Base-by-base conservation (phyloP, 2,329 filamentous ascomycete genomes). In the Leptographium wingfieldii region DNA sequence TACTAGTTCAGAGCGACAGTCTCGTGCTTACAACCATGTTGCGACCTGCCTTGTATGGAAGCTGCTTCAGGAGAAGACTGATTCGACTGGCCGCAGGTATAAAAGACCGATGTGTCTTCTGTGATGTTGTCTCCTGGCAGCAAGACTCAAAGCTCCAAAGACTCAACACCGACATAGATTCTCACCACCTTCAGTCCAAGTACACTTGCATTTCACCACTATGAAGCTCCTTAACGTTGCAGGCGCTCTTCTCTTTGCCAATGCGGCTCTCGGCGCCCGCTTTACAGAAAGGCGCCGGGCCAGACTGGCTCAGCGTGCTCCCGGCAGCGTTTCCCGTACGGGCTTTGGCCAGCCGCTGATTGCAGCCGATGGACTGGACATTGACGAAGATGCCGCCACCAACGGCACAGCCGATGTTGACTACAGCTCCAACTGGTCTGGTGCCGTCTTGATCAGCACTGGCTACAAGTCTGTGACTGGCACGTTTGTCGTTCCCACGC, bases 391-490 rank as follows among this genome's bases (percentile, higher is more conserved):
- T 56, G n/a, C 38, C 16, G 12, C 4, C 46, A 19, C 6, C 1
- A 54, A 54, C 19, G 53, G 5, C 46, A 56, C 25, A 7, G 25
- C 33, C 31, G 10, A 56, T 1, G 35, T 27, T 35, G 67, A 64
- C 60, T 71, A 83, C 60, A 69, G 76, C 46, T 81, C 81, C 7
- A 85, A 63, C 61, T 63, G 61, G 61, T 33, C 59, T 2, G 61
- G 61, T 12, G 61, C 59, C 4, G 59, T 63, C 14, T 57, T 59
- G 14, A 46, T 63, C 49, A 53, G 59, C 56, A 43, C 56, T 9
- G 61, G 59, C 38, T 62, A 43, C 59, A 61, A 5, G n/a, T 33
- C 16, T 1, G 56, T 63, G 14, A 59, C 56, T 9, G 62, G 62
- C 58, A 62, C 58, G 7, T 59, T 63, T 51, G 55, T 62, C n/a